phyloP scores from a whole-genome alignment of 2,329 filamentous ascomycete genomes.

The Diaporthe vaccinii region DNA sequence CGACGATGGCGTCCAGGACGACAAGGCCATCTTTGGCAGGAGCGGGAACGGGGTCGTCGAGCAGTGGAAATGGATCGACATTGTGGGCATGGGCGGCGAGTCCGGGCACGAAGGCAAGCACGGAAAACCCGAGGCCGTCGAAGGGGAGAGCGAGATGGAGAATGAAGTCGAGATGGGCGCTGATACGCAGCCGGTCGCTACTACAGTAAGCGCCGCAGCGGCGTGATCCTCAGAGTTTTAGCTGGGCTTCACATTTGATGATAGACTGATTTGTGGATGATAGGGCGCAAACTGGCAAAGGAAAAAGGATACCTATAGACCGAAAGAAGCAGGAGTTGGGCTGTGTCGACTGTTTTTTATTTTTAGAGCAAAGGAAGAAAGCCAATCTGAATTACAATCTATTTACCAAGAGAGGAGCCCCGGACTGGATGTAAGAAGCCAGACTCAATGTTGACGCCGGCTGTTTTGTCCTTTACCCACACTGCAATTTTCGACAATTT shows the following conservation, averaged over 20 bases:
- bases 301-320: slow-evolving; percentile 1
- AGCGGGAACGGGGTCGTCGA: slow-evolving; percentile 53
- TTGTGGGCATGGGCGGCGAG: slow-evolving; percentile 61
- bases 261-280: background rate
- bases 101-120: slow-evolving; percentile 43
- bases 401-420: background rate
- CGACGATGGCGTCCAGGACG: slow-evolving; percentile 58
- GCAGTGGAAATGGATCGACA: slow-evolving; percentile 67
- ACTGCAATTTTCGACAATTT: no score
- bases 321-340: slow-evolving; percentile 6
- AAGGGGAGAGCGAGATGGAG: slow-evolving; percentile 52
- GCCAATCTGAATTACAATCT: slow-evolving; percentile 2
- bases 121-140: slow-evolving; percentile 41
- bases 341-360: background rate
- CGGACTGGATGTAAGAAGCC: background rate
- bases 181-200: slow-evolving; percentile 4
- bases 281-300: background rate
- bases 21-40: slow-evolving; percentile 65
- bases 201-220: background rate
- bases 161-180: slow-evolving; percentile 50
- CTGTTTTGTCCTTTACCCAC: background rate
- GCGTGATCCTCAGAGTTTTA: background rate
- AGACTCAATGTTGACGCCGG: background rate
- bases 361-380: background rate
- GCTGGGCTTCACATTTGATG: no score